Evolutionary conservation across 805 yeast species (phyloP), one percentile per base, ranked within the genome.

Genomic region (Candida pini): DNA sequence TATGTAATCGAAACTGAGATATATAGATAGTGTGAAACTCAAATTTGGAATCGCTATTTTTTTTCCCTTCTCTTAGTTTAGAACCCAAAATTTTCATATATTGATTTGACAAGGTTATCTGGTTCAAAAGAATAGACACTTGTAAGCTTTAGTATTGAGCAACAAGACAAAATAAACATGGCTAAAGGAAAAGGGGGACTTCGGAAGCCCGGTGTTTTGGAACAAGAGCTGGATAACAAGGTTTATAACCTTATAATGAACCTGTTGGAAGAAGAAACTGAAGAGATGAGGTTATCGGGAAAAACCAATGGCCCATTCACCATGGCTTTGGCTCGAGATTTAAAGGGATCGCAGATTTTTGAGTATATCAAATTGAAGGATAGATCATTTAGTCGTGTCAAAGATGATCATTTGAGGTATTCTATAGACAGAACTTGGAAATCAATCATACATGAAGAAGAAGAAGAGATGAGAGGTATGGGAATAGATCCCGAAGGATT

Each of bases 281-380:
- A 64, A 9, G 68, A 64, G n/a, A 37, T 59, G 55, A 58, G 38
- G 52, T 60, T 53, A 41, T 56, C 47, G 40, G 62, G 59, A 10
- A 59, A 60, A 13, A 54, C 51, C 2, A 68, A 66, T 31, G 66
- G 68, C 3, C 50, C 51, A 5, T 38, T 50, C 25, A 40, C 52
- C 2, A 65, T 78, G 33, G 82, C 78, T 3, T 62, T 79, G 19
- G 92, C 88, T 1, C 68, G 69, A 44, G 82, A 81, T 44, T 57
- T 82, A 31, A 64, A 60, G 8, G 51, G 63, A 2, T 44, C 61
- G 6, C 83, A 81, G 35, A 69, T 79, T 2, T 48, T 77, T n/a
- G 63, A 68, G 8, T 78, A 68, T 39, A 76, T 78, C 12, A 86
- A 81, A 48, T 56, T 66, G 21, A 76, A 78, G 31, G 95, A 87